Evolutionary conservation across 1,284 basidiomycete genomes (phyloP).

Genomic region (Malassezia sympodialis): DNA sequence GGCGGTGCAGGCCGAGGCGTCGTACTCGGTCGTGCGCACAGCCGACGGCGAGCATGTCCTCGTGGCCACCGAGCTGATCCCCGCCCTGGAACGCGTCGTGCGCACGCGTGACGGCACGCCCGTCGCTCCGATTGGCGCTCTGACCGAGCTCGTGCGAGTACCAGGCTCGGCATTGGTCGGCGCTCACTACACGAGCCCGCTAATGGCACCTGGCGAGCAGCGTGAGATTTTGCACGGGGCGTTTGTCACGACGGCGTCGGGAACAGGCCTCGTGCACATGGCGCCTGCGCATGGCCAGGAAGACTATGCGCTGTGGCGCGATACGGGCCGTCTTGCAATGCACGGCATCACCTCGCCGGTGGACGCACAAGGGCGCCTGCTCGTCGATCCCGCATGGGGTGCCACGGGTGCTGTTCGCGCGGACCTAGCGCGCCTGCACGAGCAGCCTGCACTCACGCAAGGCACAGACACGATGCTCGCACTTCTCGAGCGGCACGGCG

Average conservation of each 20-base stretch:
- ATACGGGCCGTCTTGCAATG: constrained; percentile 21
- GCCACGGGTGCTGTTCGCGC: constrained; percentile 24
- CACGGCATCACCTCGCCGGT: constrained; percentile 52
- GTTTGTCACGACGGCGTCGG: constrained; percentile 76
- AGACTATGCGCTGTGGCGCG: constrained; percentile 58
- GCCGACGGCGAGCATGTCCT: constrained; percentile 52
- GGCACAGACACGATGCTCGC: constrained; percentile 64
- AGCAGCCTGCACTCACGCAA: constrained; percentile 62
- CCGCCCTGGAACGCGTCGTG: constrained; percentile 24
- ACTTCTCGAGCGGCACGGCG: constrained; percentile 51
- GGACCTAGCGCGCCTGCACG: constrained; percentile 55
- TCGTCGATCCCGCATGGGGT: constrained; percentile 33
- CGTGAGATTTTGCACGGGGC: constrained; percentile 52
- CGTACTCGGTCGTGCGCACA: constrained; percentile 58
- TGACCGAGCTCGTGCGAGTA: constrained; percentile 21
- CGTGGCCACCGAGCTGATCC: constrained; percentile 63
- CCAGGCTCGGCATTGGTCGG: constrained; percentile 53
- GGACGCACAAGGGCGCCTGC: constrained; percentile 68
- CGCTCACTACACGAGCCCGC: constrained; percentile 61
- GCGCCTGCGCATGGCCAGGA: constrained; percentile 91
- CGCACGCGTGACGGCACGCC: neutral
- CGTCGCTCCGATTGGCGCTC: constrained; percentile 15
- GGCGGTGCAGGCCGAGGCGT: constrained; percentile 64
- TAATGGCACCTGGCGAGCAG: constrained; percentile 51
- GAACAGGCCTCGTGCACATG: constrained; percentile 92